Evolutionary conservation across 108 stramenopile species (phyloP).

Genomic region (Discostella pseudostelligera): DNA sequence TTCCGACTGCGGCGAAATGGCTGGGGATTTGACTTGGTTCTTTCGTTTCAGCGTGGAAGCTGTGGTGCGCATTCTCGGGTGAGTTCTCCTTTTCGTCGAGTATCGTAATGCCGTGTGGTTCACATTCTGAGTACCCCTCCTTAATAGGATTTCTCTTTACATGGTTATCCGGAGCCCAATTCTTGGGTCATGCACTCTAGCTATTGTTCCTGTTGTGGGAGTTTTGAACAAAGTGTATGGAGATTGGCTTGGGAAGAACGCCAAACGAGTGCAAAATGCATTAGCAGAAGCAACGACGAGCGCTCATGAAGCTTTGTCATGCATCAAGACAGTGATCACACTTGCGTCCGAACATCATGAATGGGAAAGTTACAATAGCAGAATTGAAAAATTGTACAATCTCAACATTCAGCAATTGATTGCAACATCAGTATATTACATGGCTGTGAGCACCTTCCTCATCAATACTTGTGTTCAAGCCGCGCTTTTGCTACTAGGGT

Average conservation of each 20-base stretch:
- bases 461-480: conserved; percentile 90
- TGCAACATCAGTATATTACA: conserved; percentile 86
- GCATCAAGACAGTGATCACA: conserved; percentile 81
- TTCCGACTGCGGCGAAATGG: conserved; percentile 87
- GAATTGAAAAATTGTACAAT: conserved; percentile 71
- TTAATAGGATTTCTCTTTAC: conserved; percentile 58
- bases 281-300: conserved; percentile 79
- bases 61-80: conserved; percentile 75
- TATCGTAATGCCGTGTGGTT: background rate
- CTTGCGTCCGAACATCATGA: conserved; percentile 79
- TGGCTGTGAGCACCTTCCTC: conserved; percentile 85
- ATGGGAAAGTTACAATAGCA: conserved; percentile 59
- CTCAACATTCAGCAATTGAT: conserved; percentile 84
- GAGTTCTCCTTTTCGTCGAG: background rate
- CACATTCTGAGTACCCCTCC: background rate
- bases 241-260: conserved; percentile 76
- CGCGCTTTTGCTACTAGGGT: conserved; percentile 68
- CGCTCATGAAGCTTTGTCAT: conserved; percentile 82
- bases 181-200: conserved; percentile 71
- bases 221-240: conserved; percentile 84
- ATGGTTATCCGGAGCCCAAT: conserved; percentile 76
- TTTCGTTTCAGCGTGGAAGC: conserved; percentile 88
- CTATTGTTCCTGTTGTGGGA: conserved; percentile 79
- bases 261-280: conserved; percentile 75
- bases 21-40: conserved; percentile 79